phyloP scores from a whole-genome alignment of 23 red algal genomes.

The Gracilaria domingensis region DNA sequence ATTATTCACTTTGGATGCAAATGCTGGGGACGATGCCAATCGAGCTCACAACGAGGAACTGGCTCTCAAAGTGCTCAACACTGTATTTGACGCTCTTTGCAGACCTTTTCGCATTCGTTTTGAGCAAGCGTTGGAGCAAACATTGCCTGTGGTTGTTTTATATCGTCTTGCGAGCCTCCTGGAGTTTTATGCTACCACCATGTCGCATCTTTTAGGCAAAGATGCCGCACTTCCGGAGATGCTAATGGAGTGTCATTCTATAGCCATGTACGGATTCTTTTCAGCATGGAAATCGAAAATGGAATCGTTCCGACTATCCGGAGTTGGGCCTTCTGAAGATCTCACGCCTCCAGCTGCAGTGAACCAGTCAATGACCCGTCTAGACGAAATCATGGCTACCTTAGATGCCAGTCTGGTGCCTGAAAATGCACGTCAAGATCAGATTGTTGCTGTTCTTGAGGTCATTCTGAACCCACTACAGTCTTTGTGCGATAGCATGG shows the following conservation, averaged over 20 bases:
- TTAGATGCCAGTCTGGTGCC: conserved; percentile 86
- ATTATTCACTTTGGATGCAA: conserved; percentile 57
- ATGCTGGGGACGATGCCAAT: conserved; percentile 42
- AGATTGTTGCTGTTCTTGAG: conserved; percentile 76
- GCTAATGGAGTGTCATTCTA: conserved; percentile 77
- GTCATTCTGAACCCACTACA: conserved; percentile 84
- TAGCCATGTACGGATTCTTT: conserved; percentile 87
- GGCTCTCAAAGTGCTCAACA: conserved; percentile 73
- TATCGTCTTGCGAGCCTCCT: conserved; percentile 87
- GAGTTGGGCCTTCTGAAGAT: conserved; percentile 63
- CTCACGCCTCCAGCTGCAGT: conserved; percentile 82
- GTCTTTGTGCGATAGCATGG: conserved; percentile 71
- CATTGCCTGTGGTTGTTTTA: conserved; percentile 72
- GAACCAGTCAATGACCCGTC: conserved; percentile 75
- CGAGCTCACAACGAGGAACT: conserved; percentile 62
- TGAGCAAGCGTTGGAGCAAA: conserved; percentile 81
- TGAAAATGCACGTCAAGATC: conserved; percentile 68
- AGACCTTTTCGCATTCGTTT: conserved; percentile 88
- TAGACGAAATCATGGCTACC: conserved; percentile 87
- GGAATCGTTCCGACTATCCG: conserved; percentile 63
- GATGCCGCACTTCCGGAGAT: conserved; percentile 76
- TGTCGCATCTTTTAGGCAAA: conserved; percentile 69
- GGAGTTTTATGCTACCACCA: conserved; percentile 84
- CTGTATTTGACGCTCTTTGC: conserved; percentile 91
- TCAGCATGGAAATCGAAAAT: conserved; percentile 80